Evolutionary conservation across 1,284 basidiomycete species (phyloP).

Genomic region (Malassezia restricta): DNA sequence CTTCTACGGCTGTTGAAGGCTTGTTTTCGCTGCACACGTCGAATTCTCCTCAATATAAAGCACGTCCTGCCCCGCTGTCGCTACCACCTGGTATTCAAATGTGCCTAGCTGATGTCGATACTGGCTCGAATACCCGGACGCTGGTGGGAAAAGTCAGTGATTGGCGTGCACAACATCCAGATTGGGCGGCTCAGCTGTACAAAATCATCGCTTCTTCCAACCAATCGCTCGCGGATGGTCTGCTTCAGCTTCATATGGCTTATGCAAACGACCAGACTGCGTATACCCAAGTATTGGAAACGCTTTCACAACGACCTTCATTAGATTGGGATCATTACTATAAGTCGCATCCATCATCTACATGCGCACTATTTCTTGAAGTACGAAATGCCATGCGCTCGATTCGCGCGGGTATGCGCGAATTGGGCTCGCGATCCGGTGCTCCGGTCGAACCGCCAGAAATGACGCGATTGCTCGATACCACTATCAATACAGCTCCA

Average conservation of each 20-base stretch:
- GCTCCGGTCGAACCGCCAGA: conserved; percentile 84
- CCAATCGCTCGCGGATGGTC: conserved; percentile 31
- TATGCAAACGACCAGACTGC: conserved; percentile 21
- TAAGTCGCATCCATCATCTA: conserved; percentile 10
- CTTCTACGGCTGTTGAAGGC: conserved; percentile 10
- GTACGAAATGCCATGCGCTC: conserved; percentile 50
- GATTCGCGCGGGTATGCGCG: conserved; percentile 69
- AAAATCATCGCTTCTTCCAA: conserved; percentile 35
- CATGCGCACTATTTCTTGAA: conserved; percentile 22
- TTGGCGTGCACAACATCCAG: conserved; percentile 34
- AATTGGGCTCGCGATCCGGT: conserved; percentile 66
- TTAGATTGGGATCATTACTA: conserved; percentile 11
- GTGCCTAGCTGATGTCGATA: conserved; percentile 42
- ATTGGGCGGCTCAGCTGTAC: conserved; percentile 40
- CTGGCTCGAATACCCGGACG: conserved; percentile 41
- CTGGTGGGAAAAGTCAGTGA: conserved; percentile 38
- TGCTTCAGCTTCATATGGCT: conserved; percentile 28
- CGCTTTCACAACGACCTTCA: conserved; percentile 31
- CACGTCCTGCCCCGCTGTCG: conserved; percentile 29
- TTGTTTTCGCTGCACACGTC: not conserved
- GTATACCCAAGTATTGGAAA: conserved; percentile 36
- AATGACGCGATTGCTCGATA: conserved; percentile 76
- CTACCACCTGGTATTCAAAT: conserved; percentile 36
- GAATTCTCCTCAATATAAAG: not conserved
- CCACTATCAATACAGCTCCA: conserved; percentile 57